Evolutionary conservation across 345 rosid genomes (phyloP).

Genomic region (Rhizophora mangle): DNA sequence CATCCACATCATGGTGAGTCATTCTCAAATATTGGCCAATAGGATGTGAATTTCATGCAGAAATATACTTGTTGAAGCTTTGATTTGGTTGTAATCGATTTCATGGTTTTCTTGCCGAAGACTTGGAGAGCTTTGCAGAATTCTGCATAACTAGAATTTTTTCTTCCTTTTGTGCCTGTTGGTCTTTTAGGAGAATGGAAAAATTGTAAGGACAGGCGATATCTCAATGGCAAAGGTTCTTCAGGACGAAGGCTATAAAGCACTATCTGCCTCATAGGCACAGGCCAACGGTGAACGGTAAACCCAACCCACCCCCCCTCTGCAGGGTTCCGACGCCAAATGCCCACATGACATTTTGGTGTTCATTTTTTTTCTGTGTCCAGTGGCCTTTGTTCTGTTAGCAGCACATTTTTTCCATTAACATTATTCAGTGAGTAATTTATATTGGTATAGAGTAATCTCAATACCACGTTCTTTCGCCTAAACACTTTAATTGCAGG

Average conservation of each 20-base stretch:
- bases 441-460: too few species aligned
- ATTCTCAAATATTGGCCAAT: not conserved
- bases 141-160: not conserved
- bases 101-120: not conserved
- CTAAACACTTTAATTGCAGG: too few species aligned
- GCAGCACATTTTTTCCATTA: too few species aligned
- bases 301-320: too few species aligned
- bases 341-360: too few species aligned
- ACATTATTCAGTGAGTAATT: too few species aligned
- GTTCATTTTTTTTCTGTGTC: too few species aligned
- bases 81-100: not conserved
- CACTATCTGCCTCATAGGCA: conserved; percentile 42
- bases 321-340: too few species aligned
- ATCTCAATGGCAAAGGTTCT: conserved; percentile 60
- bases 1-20: conserved; percentile 85
- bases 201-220: conserved; percentile 84
- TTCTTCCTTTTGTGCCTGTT: conserved; percentile 1
- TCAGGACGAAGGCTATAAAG: conserved; percentile 84
- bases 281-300: conserved; percentile 7
- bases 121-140: not conserved
- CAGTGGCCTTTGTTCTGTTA: too few species aligned
- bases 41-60: not conserved
- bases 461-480: too few species aligned
- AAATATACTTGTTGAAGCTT: not conserved
- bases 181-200: conserved; percentile 68